These are phyloP conservation scores for Bimuria novae-zelandiae DNA, from an alignment of 2,329 filamentous ascomycete genomes.

Conservation along the genomic window DNA sequence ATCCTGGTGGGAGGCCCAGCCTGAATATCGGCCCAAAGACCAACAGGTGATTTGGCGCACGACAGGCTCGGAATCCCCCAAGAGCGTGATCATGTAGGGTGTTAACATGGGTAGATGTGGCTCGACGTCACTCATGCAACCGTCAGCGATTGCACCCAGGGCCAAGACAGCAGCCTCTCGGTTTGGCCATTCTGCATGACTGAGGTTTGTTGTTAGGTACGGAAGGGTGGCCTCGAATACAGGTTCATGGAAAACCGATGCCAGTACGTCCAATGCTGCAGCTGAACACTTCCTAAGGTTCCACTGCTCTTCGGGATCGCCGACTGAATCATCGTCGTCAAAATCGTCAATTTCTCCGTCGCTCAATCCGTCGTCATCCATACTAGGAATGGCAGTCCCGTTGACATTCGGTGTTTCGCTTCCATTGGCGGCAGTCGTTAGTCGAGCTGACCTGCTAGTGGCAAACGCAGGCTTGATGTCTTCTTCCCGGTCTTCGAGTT, in stretches of 20 bases:
- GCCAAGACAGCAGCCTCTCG: conserved; percentile 93
- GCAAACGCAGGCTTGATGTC: conserved; percentile 94
- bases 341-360: conserved; percentile 83
- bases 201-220: conserved; percentile 87
- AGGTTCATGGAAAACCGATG: conserved; percentile 81
- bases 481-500: conserved; percentile 84
- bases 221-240: conserved; percentile 93
- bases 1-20: conserved; percentile 81
- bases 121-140: conserved; percentile 86
- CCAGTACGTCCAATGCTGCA: conserved; percentile 91
- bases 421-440: conserved; percentile 56
- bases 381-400: conserved; percentile 48
- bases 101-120: conserved; percentile 90
- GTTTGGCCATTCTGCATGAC: conserved; percentile 86
- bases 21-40: conserved; percentile 91
- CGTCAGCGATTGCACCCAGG: conserved; percentile 91
- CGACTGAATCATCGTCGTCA: conserved; percentile 70
- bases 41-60: conserved; percentile 97
- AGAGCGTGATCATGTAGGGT: conserved; percentile 83
- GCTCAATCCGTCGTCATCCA: conserved; percentile 68
- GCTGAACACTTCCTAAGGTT: conserved; percentile 96
- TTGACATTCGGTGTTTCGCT: conserved; percentile 50
- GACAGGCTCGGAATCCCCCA: conserved; percentile 84
- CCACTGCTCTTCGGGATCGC: conserved; percentile 89
- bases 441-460: conserved; percentile 66